Base-by-base conservation (phyloP, 2,329 filamentous ascomycete species). In the Magnaporthiopsis poae region DNA sequence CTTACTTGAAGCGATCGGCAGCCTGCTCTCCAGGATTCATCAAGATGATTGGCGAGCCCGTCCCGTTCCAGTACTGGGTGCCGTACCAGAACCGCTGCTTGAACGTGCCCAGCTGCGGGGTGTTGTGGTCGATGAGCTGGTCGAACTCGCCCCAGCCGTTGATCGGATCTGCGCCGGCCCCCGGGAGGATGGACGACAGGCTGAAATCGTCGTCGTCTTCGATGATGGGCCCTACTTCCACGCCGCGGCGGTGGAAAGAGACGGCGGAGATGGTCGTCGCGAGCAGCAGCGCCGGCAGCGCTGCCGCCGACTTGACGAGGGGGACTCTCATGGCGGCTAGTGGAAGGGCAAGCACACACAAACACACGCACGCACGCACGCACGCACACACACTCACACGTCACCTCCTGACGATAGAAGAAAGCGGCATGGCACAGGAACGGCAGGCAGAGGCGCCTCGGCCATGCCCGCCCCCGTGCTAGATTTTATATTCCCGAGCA, bases 41-140 rank as follows among this genome's bases (percentile, higher is more conserved):
- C 35, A 80, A 72, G 68, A 79, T 73, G 61, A 80, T 70, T 25
- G 78, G 78, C 56, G 77, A 77, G 13, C 76, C 75, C 3, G 77
- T 74, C 0, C 78, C 78, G 27, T 74, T 73, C 76, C 77, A 80
- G 74, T 70, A 77, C 69, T 78, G 68, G 21, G 74, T 72, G 66
- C 74, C 74, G 66, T 75, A 80, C 78, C 78, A 80, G 71, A 73
- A 80, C 46, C 76, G 73, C 72, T 80, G 77, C 69, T 72, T 70
- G 69, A 80, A 80, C 59, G 78, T 80, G 67, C 78, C 78, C 27
- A 76, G 75, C 15, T 69, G 66, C n/a, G 77, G 76, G 70, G 78
- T 74, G 65, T 70, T 62, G 74, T 80, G 78, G 71, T 80, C 77
- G 66, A 80, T 72, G 46, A 78, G 73, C 75, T 80, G 78, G 67